Base-by-base conservation (phyloP, 192 early-diverging fungal genomes). In the Backusella westeae region DNA sequence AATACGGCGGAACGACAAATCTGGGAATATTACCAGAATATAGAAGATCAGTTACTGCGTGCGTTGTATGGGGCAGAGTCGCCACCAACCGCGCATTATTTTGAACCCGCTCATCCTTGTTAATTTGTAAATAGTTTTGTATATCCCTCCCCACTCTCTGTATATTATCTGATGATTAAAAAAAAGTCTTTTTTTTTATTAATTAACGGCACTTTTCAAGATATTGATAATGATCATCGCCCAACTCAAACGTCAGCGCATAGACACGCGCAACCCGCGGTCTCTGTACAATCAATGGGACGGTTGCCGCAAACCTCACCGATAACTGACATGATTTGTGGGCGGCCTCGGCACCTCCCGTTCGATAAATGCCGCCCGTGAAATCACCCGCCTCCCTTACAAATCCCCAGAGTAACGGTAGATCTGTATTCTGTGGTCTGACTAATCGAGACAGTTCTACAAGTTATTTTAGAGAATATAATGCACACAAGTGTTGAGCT, bases 1-100 rank as follows among this genome's bases (percentile, higher is more conserved):
- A 74, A 78, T 53, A n/a, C 72, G 1, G 66, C 77, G 0, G 77
- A 78, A 59, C 46, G 68, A 2, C 38, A 70, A 3, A 38, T 78
- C 32, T 78, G 73, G 72, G 52, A 74, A 21, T 69, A 78, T 36
- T 78, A 78, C 74, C 46, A 74, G 19, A 42, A 42, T n/a, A 74
- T 78, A 49, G 77, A 73, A 59, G 39, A 78, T 5, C 63, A 78
- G 9, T 34, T 78, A 14, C 6, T 74, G 29, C 21, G 26, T 23
- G 56, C 56, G 3, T 29, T 63, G 21, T 63, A 63, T 63, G 56
- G 56, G 12, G 23, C 56, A 2, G 23, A 63, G 26, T 63, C 21
- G 12, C 56, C 56, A 3, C 56, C 56, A 10, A 63, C 56, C 29
- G 56, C 56, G 1, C 19, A 59, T 59, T 59, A 59, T 59, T 59